These are phyloP conservation scores for Bacidia gigantensis DNA, from an alignment of 495 filamentous ascomycete species.

Conservation along the genomic window DNA sequence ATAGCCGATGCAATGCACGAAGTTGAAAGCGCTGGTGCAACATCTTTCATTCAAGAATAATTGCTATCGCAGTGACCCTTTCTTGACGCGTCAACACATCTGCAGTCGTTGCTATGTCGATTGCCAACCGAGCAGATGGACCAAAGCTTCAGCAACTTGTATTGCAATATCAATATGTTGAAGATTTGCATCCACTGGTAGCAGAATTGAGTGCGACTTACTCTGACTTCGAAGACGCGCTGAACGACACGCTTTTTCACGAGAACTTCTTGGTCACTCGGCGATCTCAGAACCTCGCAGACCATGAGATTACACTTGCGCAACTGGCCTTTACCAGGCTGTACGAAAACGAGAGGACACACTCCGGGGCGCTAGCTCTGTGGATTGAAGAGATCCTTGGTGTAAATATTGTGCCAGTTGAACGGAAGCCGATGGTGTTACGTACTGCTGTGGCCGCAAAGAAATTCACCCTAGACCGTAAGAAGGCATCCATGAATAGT, in stretches of 20 bases:
- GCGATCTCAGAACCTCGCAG: conserved; percentile 26
- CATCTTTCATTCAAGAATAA: too few relatives aligned
- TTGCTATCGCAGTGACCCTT: too few relatives aligned
- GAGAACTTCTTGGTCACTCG: conserved; percentile 17
- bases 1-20: too few relatives aligned
- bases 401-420: conserved; percentile 15
- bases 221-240: conserved; percentile 2
- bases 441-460: conserved; percentile 7
- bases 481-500: background rate
- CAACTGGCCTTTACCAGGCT: conserved; percentile 29
- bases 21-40: too few relatives aligned
- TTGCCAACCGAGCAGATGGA: background rate
- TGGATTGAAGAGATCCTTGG: conserved; percentile 31
- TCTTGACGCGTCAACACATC: too few relatives aligned
- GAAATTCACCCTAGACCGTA: background rate
- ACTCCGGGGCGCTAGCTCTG: conserved; percentile 25
- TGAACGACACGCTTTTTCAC: conserved; percentile 8
- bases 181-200: conserved; percentile 9
- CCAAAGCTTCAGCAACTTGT: conserved; percentile 2
- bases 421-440: conserved; percentile 8
- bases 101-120: background rate
- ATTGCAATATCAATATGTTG: background rate
- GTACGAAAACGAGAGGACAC: conserved; percentile 20
- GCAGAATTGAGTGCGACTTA: background rate
- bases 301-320: conserved; percentile 30